Evolutionary conservation across 148 eudicot genomes (phyloP), one percentile per base, ranked within the genome.

Genomic region (Arctostaphylos glauca): DNA sequence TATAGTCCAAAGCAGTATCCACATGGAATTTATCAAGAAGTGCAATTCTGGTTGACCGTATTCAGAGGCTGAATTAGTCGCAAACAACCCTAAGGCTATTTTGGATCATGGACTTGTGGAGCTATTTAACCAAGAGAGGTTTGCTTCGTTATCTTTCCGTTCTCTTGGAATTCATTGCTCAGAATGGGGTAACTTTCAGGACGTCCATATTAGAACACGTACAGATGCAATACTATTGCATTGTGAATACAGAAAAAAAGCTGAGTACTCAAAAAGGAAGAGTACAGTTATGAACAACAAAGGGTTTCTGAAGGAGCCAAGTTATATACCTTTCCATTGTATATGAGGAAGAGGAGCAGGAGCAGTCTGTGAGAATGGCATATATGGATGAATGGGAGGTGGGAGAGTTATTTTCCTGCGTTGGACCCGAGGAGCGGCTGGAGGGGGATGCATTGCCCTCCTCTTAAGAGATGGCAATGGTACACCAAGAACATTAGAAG

Each of bases 281-380:
- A 77, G 56, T 23, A 9, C 15, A 54, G 43, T 6, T 49, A 70
- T 10, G 23, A 23, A 67, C 15, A 52, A 67, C 14, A 66, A 52
- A 50, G 25, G 38, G 49, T 38, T 54, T 31, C n/a, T n/a, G 52
- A 41, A 56, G 66, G 13, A 82, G 66, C 46, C 31, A 53, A 16
- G 46, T 68, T 75, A 21, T 9, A 77, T 86, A 88, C 90, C 90
- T 88, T 60, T 50, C 88, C 88, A 78, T 84, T 64, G 83, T 78
- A 89, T 74, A 77, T 82, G 87, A 77, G 84, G 46, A 46, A 62
- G 50, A 72, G 82, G 15, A 54, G 70, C 71, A 67, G 79, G 50
- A 25, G 64, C 76, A 73, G 53, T 48, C 25, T 23, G 68, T n/a
- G 81, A 41, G 19, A 38, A 60, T 12, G 21, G 67, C 19, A 41